These are phyloP conservation scores for Ehretia macrophylla DNA, from an alignment of 257 asterid species.

Conservation along the genomic window DNA sequence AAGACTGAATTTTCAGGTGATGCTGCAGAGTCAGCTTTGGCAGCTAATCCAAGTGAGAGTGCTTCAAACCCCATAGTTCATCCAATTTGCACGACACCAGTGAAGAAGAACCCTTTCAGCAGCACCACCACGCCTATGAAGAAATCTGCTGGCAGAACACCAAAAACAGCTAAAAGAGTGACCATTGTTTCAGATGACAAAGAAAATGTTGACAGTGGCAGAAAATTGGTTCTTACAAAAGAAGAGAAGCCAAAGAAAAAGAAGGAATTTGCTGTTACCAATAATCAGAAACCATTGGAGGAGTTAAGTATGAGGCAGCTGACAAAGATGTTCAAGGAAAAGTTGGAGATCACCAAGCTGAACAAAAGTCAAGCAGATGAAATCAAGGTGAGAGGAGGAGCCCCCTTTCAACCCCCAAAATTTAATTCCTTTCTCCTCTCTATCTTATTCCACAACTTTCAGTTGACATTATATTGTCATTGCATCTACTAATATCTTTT, in stretches of 20 bases:
- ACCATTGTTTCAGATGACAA: slow-evolving; percentile 46
- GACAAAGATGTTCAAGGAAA: slow-evolving; percentile 31
- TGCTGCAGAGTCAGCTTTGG: neutral
- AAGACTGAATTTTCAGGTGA: too few species aligned
- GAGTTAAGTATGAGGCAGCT: slow-evolving; percentile 38
- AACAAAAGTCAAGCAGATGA: slow-evolving; percentile 7
- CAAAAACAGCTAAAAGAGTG: slow-evolving; percentile 9
- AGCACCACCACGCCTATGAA: too few species aligned
- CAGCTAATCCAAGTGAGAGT: slow-evolving; percentile 9
- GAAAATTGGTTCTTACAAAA: slow-evolving; percentile 10
- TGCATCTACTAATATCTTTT: too few species aligned
- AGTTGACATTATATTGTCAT: too few species aligned
- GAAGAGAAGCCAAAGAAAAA: slow-evolving; percentile 22
- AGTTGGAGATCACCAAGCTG: slow-evolving; percentile 17
- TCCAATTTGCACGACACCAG: slow-evolving; percentile 18
- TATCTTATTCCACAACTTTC: too few species aligned
- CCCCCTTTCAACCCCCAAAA: too few species aligned
- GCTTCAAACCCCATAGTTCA: neutral
- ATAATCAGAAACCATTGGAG: slow-evolving; percentile 6
- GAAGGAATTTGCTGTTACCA: slow-evolving; percentile 12
- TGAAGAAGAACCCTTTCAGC: too few species aligned
- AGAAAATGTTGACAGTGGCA: slow-evolving; percentile 43
- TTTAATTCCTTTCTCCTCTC: too few species aligned
- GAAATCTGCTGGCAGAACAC: slow-evolving; percentile 20
- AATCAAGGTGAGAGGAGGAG: too few species aligned